Conservation (phyloP, 768 basidiomycete species). For the Collybia sordida region DNA sequence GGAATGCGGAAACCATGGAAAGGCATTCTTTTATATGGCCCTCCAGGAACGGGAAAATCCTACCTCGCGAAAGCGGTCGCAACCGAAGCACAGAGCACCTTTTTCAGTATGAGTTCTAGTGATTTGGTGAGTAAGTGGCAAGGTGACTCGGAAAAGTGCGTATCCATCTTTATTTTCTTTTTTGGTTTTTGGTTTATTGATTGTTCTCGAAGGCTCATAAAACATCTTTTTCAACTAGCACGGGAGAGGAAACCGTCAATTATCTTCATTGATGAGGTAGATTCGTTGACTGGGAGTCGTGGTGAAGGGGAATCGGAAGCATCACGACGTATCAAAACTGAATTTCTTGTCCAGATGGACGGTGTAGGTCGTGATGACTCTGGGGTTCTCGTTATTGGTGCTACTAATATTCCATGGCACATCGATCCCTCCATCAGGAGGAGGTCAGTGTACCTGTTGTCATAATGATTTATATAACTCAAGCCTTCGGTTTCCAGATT, state of each 20-base stretch:
- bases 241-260: constrained; percentile 95
- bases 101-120: constrained; percentile 93
- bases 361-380: constrained; percentile 98
- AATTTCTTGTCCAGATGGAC: constrained; percentile 98
- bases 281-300: constrained; percentile 91
- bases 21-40: constrained; percentile 95
- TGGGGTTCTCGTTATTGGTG: constrained; percentile 93
- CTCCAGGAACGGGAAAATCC: constrained; percentile 96
- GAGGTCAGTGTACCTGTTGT: constrained; percentile 46
- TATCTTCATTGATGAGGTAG: constrained; percentile 99
- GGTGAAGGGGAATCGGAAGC: constrained; percentile 97
- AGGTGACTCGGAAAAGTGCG: constrained; percentile 94
- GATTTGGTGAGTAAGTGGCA: constrained; percentile 99
- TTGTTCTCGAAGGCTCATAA: constrained; percentile 67
- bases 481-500: constrained; percentile 51
- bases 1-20: constrained; percentile 98
- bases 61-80: constrained; percentile 98
- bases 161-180: constrained; percentile 3
- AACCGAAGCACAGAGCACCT: constrained; percentile 98
- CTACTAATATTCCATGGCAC: constrained; percentile 99
- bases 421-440: constrained; percentile 97
- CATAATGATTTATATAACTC: neutral
- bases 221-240: constrained; percentile 94
- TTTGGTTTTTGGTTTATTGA: neutral
- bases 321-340: constrained; percentile 95